Base-by-base conservation (phyloP, 2,329 filamentous ascomycete species). In the Fusarium brevicatenulatum region DNA sequence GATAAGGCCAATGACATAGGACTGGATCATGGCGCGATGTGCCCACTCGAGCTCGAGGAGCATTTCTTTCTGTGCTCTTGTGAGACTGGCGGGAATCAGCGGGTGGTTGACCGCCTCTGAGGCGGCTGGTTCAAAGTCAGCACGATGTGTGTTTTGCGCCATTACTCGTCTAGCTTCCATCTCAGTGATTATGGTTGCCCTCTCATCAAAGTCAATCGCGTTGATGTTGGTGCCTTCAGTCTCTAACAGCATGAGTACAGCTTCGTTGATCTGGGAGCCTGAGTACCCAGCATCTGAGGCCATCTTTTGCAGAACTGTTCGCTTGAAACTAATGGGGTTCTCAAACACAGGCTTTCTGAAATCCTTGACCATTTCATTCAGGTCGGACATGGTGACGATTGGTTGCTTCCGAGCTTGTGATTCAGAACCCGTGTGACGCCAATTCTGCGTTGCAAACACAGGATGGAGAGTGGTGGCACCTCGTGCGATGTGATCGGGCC, bases 21-120 rank as follows among this genome's bases (percentile, higher is more conserved):
- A 91, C 54, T 91, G 88, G 52, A 93, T 84, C 77, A 93, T 91
- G 23, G 91, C 91, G 59, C 88, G 84, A 71, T 93, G 91, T 11
- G 91, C 91, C 89, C 91, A 92, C 58, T 90, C 88, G 7, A 90
- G 88, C 78, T 93, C 91, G 42, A 91, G 81, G 4, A 93, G 80
- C 88, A 92, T 91, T 79, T 92, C 90, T 58, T 87, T 89, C 78
- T 93, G 92, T n/a, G 88, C 84, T 65, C 84, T 85, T 2, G 87
- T 88, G n/a, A 93, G 85, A 37, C 83, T 82, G 5, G 83, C 82
- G 7, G 90, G 90, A 44, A 86, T 85, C n/a, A 91, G 78, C 9
- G 80, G 74, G 40, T 72, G 60, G 36, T 81, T 70, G 78, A 71
- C 74, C 43, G 68, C 37, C 65, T 81, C 77, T 54, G 74, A 57